Evolutionary conservation across 768 basidiomycete species (phyloP), one percentile per base, ranked within the genome.

Genomic region (Sarcodon sp.): DNA sequence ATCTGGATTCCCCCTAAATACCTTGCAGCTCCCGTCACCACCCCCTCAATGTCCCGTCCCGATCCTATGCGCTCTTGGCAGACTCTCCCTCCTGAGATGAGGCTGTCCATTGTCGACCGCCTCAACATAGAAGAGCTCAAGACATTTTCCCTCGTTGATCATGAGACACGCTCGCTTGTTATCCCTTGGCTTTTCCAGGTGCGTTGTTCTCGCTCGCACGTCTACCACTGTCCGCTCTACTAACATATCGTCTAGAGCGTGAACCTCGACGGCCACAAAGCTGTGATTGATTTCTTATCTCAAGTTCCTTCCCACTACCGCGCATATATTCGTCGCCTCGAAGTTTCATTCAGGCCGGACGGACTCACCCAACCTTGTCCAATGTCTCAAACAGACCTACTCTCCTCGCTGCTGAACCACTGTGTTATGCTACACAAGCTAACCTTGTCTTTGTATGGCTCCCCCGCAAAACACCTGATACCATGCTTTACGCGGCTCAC

Each of bases 51-150:
- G 21, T 27, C 21, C 21, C 21, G 21, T 27, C 21, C 21, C 21
- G 21, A 27, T 27, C 21, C 21, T 27, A 27, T 27, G 21, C 21
- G 21, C 21, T 27, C 51, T 18, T 85, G 83, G 83, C 56, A 68
- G 51, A 45, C 60, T 18, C 78, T 87, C 53, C 84, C 84, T 41
- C 66, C 67, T 0, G 84, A 87, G 53, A 76, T 87, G 61, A 77
- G 76, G 63, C 69, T 80, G 54, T 65, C 72, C 27, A 55, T 87
- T 59, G 62, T 80, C 43, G 72, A 68, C 39, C 58, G 62, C 50
- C 71, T 84, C 55, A 69, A 68, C 43, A 53, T 59, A 16, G 49
- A 57, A 51, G 74, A 76, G 49, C 61, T 75, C 33, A 62, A 67
- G 18, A 58, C 70, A 0, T 67, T 84, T 51, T 66, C 83, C 13